phyloP scores from a whole-genome alignment of 345 rosid genomes.

The Arabidopsis thaliana region TAIR10.1 NC_003070.9:28903001-28903500 shows the following conservation, averaged over 20 bases:
- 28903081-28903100: neutral
- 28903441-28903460: constrained; percentile 72
- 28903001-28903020: constrained; percentile 5
- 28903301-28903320: constrained; percentile 58
- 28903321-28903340: constrained; percentile 86
- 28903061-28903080: constrained; percentile 8
- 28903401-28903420: neutral
- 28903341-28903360: constrained; percentile 89
- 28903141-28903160: constrained; percentile 96
- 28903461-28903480: constrained; percentile 80
- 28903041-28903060: neutral
- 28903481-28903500: constrained; percentile 90
- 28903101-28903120: constrained; percentile 16
- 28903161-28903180: constrained; percentile 83
- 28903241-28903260: neutral
- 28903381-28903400: constrained; percentile 48
- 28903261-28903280: neutral
- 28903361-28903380: constrained; percentile 91
- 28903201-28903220: constrained; percentile 64
- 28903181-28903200: constrained; percentile 81
- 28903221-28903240: neutral
- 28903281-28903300: neutral
- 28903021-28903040: neutral
- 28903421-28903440: neutral
- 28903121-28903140: constrained; percentile 90